A percentile compares a stretch with the other conserved stretches of the same genome.
Conservation (phyloP, 73 alveolate species). For the Paramecium sonneborni region DNA sequence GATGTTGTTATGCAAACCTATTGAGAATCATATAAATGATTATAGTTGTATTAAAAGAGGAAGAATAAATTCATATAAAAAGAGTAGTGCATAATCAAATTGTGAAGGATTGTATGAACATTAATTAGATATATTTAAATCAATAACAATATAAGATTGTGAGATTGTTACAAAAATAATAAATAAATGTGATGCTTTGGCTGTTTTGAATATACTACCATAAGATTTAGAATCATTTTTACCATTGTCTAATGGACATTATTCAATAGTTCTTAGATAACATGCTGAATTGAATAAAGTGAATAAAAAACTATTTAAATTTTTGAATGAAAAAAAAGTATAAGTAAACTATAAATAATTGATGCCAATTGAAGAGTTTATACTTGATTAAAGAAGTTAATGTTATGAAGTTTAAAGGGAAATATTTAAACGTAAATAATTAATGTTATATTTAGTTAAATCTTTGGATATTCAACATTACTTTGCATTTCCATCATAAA, state of each 20-base stretch:
- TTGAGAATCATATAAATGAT: background rate
- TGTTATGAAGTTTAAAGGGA: background rate
- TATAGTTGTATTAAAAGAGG: background rate
- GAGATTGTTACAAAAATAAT: background rate
- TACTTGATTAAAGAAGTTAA: background rate
- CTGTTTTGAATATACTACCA: background rate
- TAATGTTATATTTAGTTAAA: background rate
- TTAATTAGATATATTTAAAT: background rate
- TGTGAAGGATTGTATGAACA: background rate
- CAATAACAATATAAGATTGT: background rate
- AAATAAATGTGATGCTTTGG: background rate
- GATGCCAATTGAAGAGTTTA: background rate
- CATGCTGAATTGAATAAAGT: background rate
- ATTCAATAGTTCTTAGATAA: background rate
- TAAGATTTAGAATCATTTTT: background rate
- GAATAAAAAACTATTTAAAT: background rate
- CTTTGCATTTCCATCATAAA: background rate
- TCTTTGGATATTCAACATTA: background rate
- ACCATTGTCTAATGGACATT: background rate
- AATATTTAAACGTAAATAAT: background rate
- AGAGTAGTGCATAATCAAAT: background rate
- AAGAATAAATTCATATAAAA: background rate
- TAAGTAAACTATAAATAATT: background rate
- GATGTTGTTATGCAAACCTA: background rate
- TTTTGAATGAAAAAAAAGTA: background rate